Base-by-base conservation (phyloP, 148 eudicot species). In the Linanthus parryae region DNA sequence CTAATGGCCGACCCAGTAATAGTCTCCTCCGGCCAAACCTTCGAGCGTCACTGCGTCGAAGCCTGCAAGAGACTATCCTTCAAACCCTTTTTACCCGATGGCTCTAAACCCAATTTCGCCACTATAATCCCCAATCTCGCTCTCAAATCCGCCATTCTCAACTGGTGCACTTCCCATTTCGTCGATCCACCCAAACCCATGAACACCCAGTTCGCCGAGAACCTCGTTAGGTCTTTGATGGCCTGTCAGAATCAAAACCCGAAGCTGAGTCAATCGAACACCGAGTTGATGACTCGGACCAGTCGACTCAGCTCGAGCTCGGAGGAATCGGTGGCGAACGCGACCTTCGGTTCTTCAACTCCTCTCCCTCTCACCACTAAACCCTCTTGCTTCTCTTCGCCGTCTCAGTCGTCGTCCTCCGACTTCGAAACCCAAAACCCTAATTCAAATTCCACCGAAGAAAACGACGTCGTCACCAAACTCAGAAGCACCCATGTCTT, bases 1-100 rank as follows among this genome's bases (percentile, higher is more conserved):
- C 67, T 91, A 24, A 91, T 91, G 95, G 78, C 77, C 7, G 97
- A 91, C 64, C 97, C 95, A 3, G 97, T 85, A 1, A 81, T 91
- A 4, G 76, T 85, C 40, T 70, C 95, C 38, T 78, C 95, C 12
- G 95, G 97, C 53, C 92, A 83, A 36, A 83, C 97, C 2, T 83
- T 85, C 59, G 97, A 91, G 10, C 78, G 89, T 22, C 74, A 69
- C 64, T 91, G 89, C 44, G 80, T 83, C 3, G 49, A 43, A 2
- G 91, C 85, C 21, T 91, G 92, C 58, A 73, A 65, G 21, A 64
- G 63, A 12, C 57, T 91, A 0, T 58, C 64, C 7, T 79, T 67
- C 56, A 47, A 22, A 5, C 97, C 92, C 4, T 26, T 59, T 33
- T 58, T 87, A 4, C 11, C 72, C 9, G 89, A 84, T 36, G 87